phyloP scores from a whole-genome alignment of 495 filamentous ascomycete species.

The Lentithecium fluviatile region DNA sequence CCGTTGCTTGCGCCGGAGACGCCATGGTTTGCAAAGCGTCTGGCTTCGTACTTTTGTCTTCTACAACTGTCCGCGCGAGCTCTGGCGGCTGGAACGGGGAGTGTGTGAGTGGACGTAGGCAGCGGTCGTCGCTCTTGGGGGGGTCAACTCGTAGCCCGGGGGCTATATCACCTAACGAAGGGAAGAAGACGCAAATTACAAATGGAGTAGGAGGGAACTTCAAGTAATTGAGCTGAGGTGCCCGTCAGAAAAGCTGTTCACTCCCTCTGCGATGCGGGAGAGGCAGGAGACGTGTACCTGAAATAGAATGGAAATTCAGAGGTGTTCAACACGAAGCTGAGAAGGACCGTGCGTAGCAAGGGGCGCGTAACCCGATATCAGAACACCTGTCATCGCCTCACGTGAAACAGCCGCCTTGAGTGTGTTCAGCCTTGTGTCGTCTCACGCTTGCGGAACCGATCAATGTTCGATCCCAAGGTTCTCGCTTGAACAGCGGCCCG shows the following conservation, averaged over 20 bases:
- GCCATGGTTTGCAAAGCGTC: conserved; percentile 34
- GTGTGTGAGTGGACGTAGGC: background rate
- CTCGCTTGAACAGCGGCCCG: too few species aligned
- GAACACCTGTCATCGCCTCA: conserved; percentile 1
- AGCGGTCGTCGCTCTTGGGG: conserved; percentile 8
- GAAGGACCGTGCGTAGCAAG: background rate
- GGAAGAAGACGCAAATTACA: conserved; percentile 32
- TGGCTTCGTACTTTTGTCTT: background rate
- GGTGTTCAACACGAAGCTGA: conserved; percentile 9
- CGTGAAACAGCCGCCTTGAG: too few species aligned
- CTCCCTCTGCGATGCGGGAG: conserved; percentile 8
- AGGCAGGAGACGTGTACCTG: conserved; percentile 13
- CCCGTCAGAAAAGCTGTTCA: background rate
- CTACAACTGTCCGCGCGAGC: background rate
- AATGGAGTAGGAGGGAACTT: conserved; percentile 2
- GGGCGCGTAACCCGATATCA: background rate
- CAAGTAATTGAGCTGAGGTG: background rate
- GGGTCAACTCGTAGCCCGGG: conserved; percentile 15
- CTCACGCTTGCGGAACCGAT: too few species aligned
- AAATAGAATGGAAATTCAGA: conserved; percentile 29
- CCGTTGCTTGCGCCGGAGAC: conserved; percentile 53
- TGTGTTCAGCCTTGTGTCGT: too few species aligned
- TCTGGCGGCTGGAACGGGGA: background rate
- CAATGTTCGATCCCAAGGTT: too few species aligned
- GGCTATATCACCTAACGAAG: conserved; percentile 6